Evolutionary conservation across 163 green algal genomes (phyloP), one percentile per base, ranked within the genome.

Genomic region (Chloromonas sp.): DNA sequence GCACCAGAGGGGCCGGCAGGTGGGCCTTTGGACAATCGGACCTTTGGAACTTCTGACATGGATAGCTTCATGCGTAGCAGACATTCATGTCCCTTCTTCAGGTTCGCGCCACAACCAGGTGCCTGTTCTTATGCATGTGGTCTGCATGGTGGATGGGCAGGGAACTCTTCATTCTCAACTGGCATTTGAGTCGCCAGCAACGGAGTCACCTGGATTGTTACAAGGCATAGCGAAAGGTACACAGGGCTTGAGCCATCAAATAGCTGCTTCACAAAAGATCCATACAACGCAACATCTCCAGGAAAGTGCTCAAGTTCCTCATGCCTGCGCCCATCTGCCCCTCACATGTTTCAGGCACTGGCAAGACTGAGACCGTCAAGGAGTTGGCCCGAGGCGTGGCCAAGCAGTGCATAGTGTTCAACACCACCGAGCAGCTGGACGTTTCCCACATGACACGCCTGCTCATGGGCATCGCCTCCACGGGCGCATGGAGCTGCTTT

Each of bases 341-440:
- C 36, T 36, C 36, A 36, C 36, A 36, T 80, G 14, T 2, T 57
- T 57, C 84, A 84, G 93, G 93, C 82, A 96, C 93, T n/a, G 93
- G 93, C 82, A 96, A 96, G 90, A 96, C 93, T 59, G 93, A 96
- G 89, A 95, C 93, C 2, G 95, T 93, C 3, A 96, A 96, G 86
- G 92, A 96, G 80, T 89, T 96, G 60, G 92, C 92, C 5, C 89
- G 91, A 36, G 90, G 94, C 86, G 89, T 96, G 83, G 93, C 91
- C 78, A 94, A 94, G 91, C 90, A 90, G 59, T 93, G 94, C 81
- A 94, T 95, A 81, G 93, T 96, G 66, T 96, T 96, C 92, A 96
- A 96, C 89, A 95, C 92, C 82, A 92, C 89, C 0, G 89, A 92
- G 79, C 89, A 95, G 90, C 94, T 96, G 90, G 93, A 96, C 83